Conservation (phyloP, 495 filamentous ascomycete genomes). For the Penicillium silybi region DNA sequence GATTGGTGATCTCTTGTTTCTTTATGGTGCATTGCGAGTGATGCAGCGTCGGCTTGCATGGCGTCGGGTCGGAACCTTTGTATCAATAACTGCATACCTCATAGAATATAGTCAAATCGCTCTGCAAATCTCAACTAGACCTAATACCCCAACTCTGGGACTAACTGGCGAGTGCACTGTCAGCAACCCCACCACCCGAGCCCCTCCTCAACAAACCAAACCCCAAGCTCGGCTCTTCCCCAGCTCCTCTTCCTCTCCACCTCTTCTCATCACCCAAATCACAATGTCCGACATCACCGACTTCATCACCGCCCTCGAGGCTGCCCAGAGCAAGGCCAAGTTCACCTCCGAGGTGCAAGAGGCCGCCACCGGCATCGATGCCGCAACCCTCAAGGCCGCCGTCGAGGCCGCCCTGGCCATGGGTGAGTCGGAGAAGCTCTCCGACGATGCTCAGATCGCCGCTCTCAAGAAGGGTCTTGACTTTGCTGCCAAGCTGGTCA, state of each 20-base stretch:
- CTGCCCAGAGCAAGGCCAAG: constrained; percentile 29
- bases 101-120: not conserved
- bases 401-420: constrained; percentile 15
- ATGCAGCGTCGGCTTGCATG: not conserved
- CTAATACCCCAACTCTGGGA: not conserved
- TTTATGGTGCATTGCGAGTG: constrained; percentile 20
- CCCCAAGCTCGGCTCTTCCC: not conserved
- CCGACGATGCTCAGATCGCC: constrained; percentile 16
- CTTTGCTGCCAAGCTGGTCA: constrained; percentile 51
- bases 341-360: constrained; percentile 32
- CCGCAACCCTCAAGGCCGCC: constrained; percentile 26
- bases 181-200: constrained; percentile 20
- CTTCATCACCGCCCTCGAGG: constrained; percentile 31
- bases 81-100: not conserved
- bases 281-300: constrained; percentile 32
- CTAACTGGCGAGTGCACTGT: constrained; percentile 21
- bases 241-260: not conserved
- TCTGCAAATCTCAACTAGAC: not conserved
- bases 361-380: constrained; percentile 26
- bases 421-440: constrained; percentile 15
- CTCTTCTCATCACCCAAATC: constrained; percentile 1
- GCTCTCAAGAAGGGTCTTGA: constrained; percentile 30
- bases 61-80: not conserved
- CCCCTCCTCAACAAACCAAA: constrained; percentile 18
- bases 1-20: constrained; percentile 63